A percentile compares a stretch with the other conserved stretches of the same genome.
phyloP scores from a whole-genome alignment of 2,329 filamentous ascomycete species.

The Ophiostoma triangulosporum region DNA sequence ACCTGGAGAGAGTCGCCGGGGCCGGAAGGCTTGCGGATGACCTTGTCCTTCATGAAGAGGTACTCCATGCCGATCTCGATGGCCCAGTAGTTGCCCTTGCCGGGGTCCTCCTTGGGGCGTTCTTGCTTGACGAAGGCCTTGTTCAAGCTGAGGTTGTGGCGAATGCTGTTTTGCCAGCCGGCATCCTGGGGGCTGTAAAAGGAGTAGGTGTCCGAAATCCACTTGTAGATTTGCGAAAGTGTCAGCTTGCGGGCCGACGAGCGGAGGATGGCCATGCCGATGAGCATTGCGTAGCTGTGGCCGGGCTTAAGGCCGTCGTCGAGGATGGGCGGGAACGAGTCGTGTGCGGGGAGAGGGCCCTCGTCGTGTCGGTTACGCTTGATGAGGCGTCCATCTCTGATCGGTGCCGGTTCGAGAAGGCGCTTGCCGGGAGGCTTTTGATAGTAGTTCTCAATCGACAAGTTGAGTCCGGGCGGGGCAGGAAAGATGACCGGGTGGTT shows the following conservation, averaged over 20 bases:
- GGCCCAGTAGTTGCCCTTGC: conserved; percentile 95
- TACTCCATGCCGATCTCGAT: conserved; percentile 83
- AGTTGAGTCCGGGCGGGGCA: conserved; percentile 31
- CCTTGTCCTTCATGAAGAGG: conserved; percentile 81
- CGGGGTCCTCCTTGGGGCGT: conserved; percentile 89
- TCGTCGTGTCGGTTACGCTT: conserved; percentile 59
- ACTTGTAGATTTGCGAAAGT: conserved; percentile 93
- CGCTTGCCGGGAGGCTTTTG: conserved; percentile 44
- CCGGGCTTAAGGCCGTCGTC: conserved; percentile 83
- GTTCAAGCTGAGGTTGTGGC: conserved; percentile 92
- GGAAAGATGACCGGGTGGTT: conserved; percentile 36
- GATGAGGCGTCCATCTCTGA: conserved; percentile 49
- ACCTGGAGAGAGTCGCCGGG: conserved; percentile 44
- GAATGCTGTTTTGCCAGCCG: conserved; percentile 98
- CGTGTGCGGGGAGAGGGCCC: conserved; percentile 47
- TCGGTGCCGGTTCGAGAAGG: conserved; percentile 58
- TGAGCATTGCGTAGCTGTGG: conserved; percentile 88
- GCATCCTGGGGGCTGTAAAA: conserved; percentile 77
- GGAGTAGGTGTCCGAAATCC: conserved; percentile 90
- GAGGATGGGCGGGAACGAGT: conserved; percentile 66
- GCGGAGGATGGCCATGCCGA: conserved; percentile 91
- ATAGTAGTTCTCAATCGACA: conserved; percentile 39
- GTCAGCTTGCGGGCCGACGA: conserved; percentile 74
- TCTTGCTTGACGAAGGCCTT: conserved; percentile 95
- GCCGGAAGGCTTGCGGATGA: conserved; percentile 42